These are phyloP conservation scores for Ceratocystis huliohia DNA, from an alignment of 2,329 filamentous ascomycete species.

Conservation along the genomic window DNA sequence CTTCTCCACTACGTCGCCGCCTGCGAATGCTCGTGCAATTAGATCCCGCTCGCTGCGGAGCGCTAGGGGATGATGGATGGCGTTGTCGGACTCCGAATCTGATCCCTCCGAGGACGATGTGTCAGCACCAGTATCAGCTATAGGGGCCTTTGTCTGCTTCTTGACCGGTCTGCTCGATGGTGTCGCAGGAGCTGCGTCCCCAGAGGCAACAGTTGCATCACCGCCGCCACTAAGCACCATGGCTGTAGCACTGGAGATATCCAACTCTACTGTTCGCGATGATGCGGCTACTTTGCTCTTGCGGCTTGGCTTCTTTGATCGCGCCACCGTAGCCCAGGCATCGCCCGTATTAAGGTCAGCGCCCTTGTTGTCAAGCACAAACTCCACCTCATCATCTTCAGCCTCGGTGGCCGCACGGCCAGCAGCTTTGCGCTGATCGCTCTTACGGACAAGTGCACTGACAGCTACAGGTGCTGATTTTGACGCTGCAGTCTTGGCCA, in stretches of 20 bases:
- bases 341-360: constrained; percentile 14
- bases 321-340: constrained; percentile 18
- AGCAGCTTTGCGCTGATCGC: constrained; percentile 23
- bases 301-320: constrained; percentile 26
- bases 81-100: constrained; percentile 23
- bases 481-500: constrained; percentile 15
- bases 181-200: background rate
- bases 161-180: background rate
- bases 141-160: background rate
- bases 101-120: constrained; percentile 14
- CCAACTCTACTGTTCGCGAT: constrained; percentile 14
- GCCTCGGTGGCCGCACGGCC: constrained; percentile 21
- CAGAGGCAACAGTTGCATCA: background rate
- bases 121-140: constrained; percentile 5
- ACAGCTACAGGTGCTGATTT: constrained; percentile 7
- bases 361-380: constrained; percentile 21
- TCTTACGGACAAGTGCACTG: constrained; percentile 17
- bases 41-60: constrained; percentile 49
- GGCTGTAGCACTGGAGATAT: constrained; percentile 17
- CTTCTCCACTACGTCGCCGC: constrained; percentile 68
- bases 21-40: constrained; percentile 74
- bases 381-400: constrained; percentile 24
- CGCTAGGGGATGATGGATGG: constrained; percentile 37
- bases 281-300: constrained; percentile 23
- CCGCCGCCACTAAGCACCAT: constrained; percentile 12